Evolutionary conservation across 129 eudicot genomes (phyloP).

Genomic region (Oenanthe sinensis): DNA sequence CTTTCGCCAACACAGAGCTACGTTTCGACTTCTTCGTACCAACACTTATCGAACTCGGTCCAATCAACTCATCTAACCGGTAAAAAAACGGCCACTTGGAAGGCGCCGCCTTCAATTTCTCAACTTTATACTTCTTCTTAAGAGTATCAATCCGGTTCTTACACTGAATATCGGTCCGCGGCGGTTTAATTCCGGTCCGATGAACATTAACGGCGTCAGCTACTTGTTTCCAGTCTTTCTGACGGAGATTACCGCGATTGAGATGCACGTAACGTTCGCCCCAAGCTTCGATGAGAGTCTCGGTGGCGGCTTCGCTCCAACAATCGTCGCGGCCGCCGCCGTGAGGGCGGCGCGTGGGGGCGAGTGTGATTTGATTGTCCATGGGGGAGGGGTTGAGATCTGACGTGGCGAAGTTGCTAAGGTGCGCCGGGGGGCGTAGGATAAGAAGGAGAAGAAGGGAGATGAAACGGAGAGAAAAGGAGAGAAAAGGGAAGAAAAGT

Average conservation of each 20-base stretch:
- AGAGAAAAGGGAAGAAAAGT: conserved; percentile 15
- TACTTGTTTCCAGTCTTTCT: conserved; percentile 49
- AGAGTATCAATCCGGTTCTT: conserved; percentile 51
- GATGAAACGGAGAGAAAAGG: conserved; percentile 15
- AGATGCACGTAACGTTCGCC: conserved; percentile 45
- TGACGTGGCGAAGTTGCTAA: conserved; percentile 5
- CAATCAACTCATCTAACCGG: conserved; percentile 31
- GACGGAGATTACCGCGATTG: conserved; percentile 54
- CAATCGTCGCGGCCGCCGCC: conserved; percentile 51
- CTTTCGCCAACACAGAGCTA: conserved; percentile 17
- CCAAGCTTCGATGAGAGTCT: conserved; percentile 48
- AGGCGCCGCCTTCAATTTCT: conserved; percentile 32
- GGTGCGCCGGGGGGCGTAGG: conserved; percentile 30
- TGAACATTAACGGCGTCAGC: conserved; percentile 41
- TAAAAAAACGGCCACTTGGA: conserved; percentile 38
- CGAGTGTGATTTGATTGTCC: conserved; percentile 4
- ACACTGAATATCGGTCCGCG: conserved; percentile 49
- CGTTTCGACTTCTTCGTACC: conserved; percentile 15
- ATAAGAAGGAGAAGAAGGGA: background rate
- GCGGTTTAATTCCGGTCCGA: conserved; percentile 25
- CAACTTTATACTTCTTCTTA: conserved; percentile 56
- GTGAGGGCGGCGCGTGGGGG: conserved; percentile 13
- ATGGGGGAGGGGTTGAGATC: background rate
- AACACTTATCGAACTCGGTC: conserved; percentile 15
- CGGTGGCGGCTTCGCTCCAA: conserved; percentile 45